A percentile compares a stretch with the other conserved stretches of the same genome.
phyloP scores from a whole-genome alignment of 2,329 filamentous ascomycete species.

The Teratosphaeria destructans region DNA sequence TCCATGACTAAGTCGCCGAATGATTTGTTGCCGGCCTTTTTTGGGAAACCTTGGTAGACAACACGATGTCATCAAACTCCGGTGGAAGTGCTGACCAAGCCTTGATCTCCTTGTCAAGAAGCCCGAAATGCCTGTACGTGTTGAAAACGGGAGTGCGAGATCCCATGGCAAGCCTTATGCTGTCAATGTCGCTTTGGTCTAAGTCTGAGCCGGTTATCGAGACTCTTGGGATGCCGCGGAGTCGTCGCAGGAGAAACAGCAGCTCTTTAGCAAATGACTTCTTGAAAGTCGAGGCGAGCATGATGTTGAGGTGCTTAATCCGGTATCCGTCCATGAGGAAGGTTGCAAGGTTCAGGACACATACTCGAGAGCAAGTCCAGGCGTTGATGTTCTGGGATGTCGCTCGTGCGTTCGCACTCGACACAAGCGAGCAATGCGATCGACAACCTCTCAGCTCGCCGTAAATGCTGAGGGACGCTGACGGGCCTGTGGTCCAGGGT shows the following conservation, averaged over 20 bases:
- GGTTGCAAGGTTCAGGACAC: constrained; percentile 4
- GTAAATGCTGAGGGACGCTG: background rate
- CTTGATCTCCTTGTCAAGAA: background rate
- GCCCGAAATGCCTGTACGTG: background rate
- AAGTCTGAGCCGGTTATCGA: background rate
- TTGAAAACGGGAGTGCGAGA: background rate
- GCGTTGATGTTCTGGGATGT: no score
- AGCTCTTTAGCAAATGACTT: background rate
- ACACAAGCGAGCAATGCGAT: background rate
- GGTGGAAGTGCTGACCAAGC: background rate
- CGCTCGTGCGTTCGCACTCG: no score
- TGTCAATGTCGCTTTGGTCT: background rate
- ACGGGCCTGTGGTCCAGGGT: background rate
- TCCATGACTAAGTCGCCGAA: background rate
- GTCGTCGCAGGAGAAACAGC: background rate
- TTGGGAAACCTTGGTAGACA: no score
- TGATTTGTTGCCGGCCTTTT: background rate
- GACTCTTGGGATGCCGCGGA: background rate
- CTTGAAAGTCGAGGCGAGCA: background rate
- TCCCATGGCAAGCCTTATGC: background rate
- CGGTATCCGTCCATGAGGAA: constrained; percentile 9
- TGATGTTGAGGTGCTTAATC: constrained; percentile 3
- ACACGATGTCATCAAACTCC: background rate
- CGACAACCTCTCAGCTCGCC: background rate
- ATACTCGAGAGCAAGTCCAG: background rate